phyloP scores from a whole-genome alignment of 257 asterid species.

The Solanum gracilifrons region DNA sequence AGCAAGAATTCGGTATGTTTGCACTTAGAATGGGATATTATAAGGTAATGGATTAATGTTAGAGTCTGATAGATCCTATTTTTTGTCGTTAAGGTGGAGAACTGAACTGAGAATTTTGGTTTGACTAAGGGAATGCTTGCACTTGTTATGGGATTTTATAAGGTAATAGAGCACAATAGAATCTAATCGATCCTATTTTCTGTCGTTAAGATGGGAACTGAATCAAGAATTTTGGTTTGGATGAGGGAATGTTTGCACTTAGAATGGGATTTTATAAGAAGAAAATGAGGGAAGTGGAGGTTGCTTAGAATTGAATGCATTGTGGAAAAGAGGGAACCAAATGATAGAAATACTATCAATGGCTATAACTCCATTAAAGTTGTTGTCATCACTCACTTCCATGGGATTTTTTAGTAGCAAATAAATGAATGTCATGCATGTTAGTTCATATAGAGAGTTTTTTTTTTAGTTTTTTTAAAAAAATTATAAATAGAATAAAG shows the following conservation, averaged over 20 bases:
- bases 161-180: neutral
- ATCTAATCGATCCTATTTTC: neutral
- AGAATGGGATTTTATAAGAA: neutral
- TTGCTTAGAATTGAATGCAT: conserved; percentile 26
- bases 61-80: neutral
- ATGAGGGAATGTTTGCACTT: neutral
- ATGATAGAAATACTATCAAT: conserved; percentile 14
- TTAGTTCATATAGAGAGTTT: neutral
- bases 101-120: neutral
- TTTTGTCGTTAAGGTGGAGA: neutral
- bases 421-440: neutral
- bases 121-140: neutral
- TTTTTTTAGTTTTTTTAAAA: too few species aligned
- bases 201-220: neutral
- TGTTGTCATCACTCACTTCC: neutral
- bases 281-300: conserved; percentile 5
- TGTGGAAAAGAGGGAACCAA: conserved; percentile 19
- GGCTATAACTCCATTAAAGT: neutral
- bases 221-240: neutral
- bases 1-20: neutral
- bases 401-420: neutral
- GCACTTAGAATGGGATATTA: neutral
- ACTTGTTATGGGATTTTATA: neutral
- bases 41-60: neutral
- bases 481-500: neutral